phyloP scores from a whole-genome alignment of 768 basidiomycete species.

The Tylopilus balloui region DNA sequence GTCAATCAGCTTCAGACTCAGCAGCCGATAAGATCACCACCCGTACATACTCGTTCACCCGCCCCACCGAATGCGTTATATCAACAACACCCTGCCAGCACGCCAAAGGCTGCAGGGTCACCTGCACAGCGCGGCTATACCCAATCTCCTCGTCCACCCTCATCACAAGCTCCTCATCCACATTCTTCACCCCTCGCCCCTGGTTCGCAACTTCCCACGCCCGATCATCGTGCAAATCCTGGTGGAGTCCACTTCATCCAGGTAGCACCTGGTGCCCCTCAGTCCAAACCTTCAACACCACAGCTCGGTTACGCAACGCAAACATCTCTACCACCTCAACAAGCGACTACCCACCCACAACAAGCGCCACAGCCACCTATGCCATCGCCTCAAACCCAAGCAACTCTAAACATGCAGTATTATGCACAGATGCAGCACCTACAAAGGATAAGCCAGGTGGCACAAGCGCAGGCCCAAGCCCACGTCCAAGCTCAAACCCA shows the following conservation, averaged over 20 bases:
- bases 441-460: conserved; percentile 19
- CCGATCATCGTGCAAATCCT: conserved; percentile 23
- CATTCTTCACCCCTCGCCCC: conserved; percentile 29
- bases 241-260: conserved; percentile 26
- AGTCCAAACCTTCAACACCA: conserved; percentile 31
- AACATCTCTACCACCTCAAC: conserved; percentile 18
- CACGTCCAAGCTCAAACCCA: conserved; percentile 21
- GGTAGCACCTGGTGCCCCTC: conserved; percentile 17
- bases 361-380: conserved; percentile 23
- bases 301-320: conserved; percentile 24
- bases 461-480: conserved; percentile 22
- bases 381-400: conserved; percentile 18
- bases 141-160: conserved; percentile 33
- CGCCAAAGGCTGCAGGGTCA: conserved; percentile 23
- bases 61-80: conserved; percentile 18
- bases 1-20: conserved; percentile 34
- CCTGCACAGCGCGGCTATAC: conserved; percentile 34
- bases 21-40: conserved; percentile 26
- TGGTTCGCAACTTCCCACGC: conserved; percentile 28
- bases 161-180: conserved; percentile 27
- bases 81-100: conserved; percentile 18
- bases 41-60: conserved; percentile 28
- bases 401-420: conserved; percentile 16
- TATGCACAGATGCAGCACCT: conserved; percentile 17
- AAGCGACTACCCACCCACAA: conserved; percentile 18